Conservation (phyloP, 169 alveolate genomes). For the Eimeria tenella region DNA sequence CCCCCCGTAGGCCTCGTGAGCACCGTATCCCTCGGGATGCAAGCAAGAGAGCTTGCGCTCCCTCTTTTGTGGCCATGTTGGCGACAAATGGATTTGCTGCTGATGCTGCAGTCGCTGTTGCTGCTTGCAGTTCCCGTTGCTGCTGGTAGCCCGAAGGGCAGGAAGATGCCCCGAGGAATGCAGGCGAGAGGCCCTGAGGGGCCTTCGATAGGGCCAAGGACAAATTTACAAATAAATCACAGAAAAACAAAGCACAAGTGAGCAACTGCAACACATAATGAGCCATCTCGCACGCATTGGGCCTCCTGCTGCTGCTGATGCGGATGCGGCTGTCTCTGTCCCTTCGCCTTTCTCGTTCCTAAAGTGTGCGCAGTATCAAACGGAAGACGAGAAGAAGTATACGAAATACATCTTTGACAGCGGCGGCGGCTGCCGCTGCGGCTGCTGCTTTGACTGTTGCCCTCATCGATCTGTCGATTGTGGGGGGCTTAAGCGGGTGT, state of each 20-base stretch:
- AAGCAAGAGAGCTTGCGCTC: not conserved
- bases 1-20: conserved; percentile 9
- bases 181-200: not conserved
- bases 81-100: not conserved
- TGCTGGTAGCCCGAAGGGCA: not conserved
- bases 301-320: conserved; percentile 1
- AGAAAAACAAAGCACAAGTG: not conserved
- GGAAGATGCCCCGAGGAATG: not conserved
- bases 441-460: not conserved
- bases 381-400: not conserved
- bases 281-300: conserved; percentile 6
- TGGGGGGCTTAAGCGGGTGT: not conserved
- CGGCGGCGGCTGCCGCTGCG: not conserved
- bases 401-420: not conserved
- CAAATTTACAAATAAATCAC: not conserved
- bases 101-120: conserved; percentile 25
- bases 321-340: not conserved
- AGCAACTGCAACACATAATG: too few relatives aligned
- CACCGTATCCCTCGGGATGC: not conserved
- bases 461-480: not conserved
- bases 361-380: not conserved
- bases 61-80: not conserved
- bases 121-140: not conserved
- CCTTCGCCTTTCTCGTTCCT: not conserved
- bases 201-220: not conserved